Evolutionary conservation across 2,329 filamentous ascomycete genomes (phyloP), one percentile per base, ranked within the genome.

Genomic region (Scedosporium dehoogii): DNA sequence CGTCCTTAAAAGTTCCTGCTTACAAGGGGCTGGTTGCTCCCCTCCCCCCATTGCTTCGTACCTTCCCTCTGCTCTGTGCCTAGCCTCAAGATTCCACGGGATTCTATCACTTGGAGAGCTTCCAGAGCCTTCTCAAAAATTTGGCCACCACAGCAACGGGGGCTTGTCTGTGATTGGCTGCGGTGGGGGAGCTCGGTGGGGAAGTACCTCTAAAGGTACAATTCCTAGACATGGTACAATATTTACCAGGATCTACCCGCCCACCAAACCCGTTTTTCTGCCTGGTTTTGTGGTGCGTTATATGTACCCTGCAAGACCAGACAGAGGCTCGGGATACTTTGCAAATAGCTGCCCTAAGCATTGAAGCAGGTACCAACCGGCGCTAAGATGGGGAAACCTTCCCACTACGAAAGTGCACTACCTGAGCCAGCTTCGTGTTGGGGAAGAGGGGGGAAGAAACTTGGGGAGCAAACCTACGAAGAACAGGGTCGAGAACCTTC

Each of bases 1-100:
- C 51, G 59, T 18, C 59, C 51, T 53, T 61, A 61, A 61, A 61
- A 61, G 59, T 61, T 42, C 27, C 29, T 23, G 18, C 27, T 12
- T 12, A 18, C 14, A 55, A 55, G 46, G 46, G 48, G 18, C 48
- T 61, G 48, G 48, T 53, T 53, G 48, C 48, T 53, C 48, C 48
- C 21, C 48, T 12, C 48, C 48, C 10, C 10, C 48, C 23, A 12
- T 25, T 53, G 21, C 48, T 18, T 21, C 48, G n/a, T 53, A 21
- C n/a, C 23, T 21, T 25, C n/a, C 44, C 21, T 53, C n/a, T 53
- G 48, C 48, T 53, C 18, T 25, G 48, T 53, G 59, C 59, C 59
- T 61, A 23, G 59, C 44, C 27, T 51, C 44, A 55, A 29, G 65
- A 66, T 66, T 66, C 65, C 62, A 66, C 63, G 64, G 63, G 65